phyloP scores from a whole-genome alignment of 208 protist species.

The Trypanosoma scelopori region DNA sequence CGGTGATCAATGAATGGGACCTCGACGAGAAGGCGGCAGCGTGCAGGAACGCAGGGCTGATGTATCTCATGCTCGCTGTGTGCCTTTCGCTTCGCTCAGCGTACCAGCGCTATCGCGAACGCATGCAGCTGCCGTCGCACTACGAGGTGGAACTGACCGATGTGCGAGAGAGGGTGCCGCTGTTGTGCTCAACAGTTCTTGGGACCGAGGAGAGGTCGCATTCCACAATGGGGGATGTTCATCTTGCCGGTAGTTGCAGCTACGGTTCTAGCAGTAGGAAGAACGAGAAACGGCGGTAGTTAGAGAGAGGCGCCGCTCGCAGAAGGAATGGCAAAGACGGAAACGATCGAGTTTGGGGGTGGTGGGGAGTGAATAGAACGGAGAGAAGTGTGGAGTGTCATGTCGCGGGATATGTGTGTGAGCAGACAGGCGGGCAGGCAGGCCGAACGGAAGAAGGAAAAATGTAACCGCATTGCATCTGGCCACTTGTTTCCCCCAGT shows the following conservation, averaged over 20 bases:
- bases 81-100: conserved; percentile 31
- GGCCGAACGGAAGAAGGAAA: too few species aligned
- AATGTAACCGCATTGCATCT: too few species aligned
- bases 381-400: too few species aligned
- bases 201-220: background rate
- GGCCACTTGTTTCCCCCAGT: too few species aligned
- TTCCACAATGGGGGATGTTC: background rate
- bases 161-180: conserved; percentile 18
- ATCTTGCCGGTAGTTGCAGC: background rate
- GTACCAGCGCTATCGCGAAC: background rate
- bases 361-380: too few species aligned
- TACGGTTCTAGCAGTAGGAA: conserved; percentile 11
- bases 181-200: conserved; percentile 18
- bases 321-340: background rate
- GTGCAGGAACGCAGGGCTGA: conserved; percentile 57
- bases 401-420: too few species aligned
- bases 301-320: too few species aligned
- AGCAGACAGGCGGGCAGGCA: too few species aligned
- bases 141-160: conserved; percentile 23
- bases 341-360: background rate
- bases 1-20: conserved; percentile 56
- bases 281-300: background rate
- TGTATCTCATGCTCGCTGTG: conserved; percentile 62
- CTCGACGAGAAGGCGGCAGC: conserved; percentile 57
- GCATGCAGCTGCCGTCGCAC: background rate